Evolutionary conservation across 352 stramenopile species (phyloP).

Genomic region (Globisporangium paddicum): DNA sequence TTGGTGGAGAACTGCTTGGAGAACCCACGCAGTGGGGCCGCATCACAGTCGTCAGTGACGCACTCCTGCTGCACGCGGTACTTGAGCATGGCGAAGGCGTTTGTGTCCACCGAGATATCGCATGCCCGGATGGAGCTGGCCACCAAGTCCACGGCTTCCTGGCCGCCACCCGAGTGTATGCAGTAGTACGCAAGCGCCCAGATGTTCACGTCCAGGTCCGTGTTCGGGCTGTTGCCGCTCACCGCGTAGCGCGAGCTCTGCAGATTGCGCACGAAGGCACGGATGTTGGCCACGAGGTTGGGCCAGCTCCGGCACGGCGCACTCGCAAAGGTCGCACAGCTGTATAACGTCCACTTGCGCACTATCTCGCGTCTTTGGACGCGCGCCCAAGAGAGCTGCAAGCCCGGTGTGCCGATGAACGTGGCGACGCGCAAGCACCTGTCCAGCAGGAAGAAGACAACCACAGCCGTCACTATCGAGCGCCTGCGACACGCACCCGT

Average conservation of each 20-base stretch:
- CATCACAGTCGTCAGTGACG: conserved; percentile 30
- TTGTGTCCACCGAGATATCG: conserved; percentile 45
- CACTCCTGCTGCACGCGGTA: conserved; percentile 64
- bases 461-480: too few species aligned
- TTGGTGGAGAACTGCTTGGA: conserved; percentile 65
- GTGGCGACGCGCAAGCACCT: too few species aligned
- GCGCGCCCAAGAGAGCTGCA: too few species aligned
- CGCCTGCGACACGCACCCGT: too few species aligned
- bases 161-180: conserved; percentile 62
- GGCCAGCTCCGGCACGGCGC: too few species aligned
- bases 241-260: conserved; percentile 62
- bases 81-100: conserved; percentile 50
- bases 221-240: conserved; percentile 17
- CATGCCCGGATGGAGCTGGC: conserved; percentile 31
- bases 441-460: too few species aligned
- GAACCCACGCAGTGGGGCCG: conserved; percentile 39
- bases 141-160: conserved; percentile 62
- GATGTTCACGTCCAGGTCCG: conserved; percentile 37
- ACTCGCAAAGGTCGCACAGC: too few species aligned
- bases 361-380: too few species aligned
- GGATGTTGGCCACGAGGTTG: conserved; percentile 60
- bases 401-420: too few species aligned
- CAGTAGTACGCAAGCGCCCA: conserved; percentile 82
- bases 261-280: conserved; percentile 70
- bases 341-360: too few species aligned